phyloP scores from a whole-genome alignment of 2,329 filamentous ascomycete genomes.

The Anthostomella pinea region DNA sequence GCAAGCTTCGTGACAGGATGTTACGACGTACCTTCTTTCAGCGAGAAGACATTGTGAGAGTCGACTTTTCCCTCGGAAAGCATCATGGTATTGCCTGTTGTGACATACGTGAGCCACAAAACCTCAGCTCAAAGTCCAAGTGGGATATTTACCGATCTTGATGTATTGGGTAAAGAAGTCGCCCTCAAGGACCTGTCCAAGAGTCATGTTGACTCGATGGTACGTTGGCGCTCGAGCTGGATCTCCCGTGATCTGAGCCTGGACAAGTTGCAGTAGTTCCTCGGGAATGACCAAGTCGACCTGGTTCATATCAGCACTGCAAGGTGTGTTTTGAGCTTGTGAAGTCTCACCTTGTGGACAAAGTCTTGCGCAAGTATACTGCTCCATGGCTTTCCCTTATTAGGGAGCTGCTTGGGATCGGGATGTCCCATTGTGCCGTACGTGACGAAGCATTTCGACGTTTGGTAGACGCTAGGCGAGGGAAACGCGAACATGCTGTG shows the following conservation, averaged over 20 bases:
- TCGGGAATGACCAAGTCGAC: constrained; percentile 71
- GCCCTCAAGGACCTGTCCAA: constrained; percentile 68
- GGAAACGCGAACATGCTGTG: constrained; percentile 44
- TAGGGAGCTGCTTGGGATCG: constrained; percentile 66
- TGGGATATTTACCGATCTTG: constrained; percentile 59
- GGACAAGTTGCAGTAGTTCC: constrained; percentile 54
- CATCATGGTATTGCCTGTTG: constrained; percentile 73
- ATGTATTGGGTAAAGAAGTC: constrained; percentile 84
- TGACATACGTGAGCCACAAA: not conserved
- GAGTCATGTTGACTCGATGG: constrained; percentile 67
- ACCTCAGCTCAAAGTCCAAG: not conserved
- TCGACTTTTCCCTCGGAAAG: constrained; percentile 73
- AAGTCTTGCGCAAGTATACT: constrained; percentile 64
- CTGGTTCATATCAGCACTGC: constrained; percentile 34
- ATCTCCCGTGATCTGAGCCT: constrained; percentile 45
- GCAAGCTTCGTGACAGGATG: not conserved
- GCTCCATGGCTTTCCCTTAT: constrained; percentile 74
- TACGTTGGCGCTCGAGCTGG: constrained; percentile 46
- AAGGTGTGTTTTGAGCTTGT: not conserved
- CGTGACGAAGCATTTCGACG: constrained; percentile 71
- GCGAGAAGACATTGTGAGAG: constrained; percentile 68
- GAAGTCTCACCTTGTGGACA: constrained; percentile 58
- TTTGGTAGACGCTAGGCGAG: constrained; percentile 47
- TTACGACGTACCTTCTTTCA: constrained; percentile 60
- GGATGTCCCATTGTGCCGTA: constrained; percentile 67